Percentiles rank a stretch among this genome's conserved stretches.
phyloP scores from a whole-genome alignment of 2,329 filamentous ascomycete species.

The Leptographium procerum region DNA sequence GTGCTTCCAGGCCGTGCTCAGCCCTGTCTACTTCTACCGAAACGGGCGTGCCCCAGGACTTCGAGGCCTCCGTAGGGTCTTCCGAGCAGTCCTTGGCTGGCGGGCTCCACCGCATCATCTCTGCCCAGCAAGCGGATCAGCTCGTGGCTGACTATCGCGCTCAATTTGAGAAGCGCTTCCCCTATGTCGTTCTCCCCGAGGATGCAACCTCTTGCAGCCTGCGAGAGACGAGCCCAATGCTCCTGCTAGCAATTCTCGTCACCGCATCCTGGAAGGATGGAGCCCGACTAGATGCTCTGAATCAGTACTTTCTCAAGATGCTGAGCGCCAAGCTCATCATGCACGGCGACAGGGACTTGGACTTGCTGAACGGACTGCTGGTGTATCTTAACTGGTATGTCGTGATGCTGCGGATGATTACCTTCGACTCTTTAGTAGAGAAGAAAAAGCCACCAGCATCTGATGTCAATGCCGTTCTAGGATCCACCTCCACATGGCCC shows the following conservation, averaged over 20 bases:
- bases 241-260: neutral
- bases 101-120: neutral
- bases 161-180: neutral
- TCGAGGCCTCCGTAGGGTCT: neutral
- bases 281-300: neutral
- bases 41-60: neutral
- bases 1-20: neutral
- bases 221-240: neutral
- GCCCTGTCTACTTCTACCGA: neutral
- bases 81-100: neutral
- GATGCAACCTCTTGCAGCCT: neutral
- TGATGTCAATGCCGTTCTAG: neutral
- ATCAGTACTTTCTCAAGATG: neutral
- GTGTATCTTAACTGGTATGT: slow-evolving; percentile 3
- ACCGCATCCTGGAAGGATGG: neutral
- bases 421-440: neutral
- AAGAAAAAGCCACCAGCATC: no score
- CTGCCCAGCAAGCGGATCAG: neutral
- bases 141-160: neutral
- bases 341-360: neutral
- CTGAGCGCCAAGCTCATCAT: neutral
- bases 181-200: neutral
- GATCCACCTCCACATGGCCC: slow-evolving; percentile 1
- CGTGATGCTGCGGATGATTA: neutral
- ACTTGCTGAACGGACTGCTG: slow-evolving; percentile 1